Evolutionary conservation across 2,329 filamentous ascomycete species (phyloP).

Genomic region (Tolypocladium ophioglossoides): DNA sequence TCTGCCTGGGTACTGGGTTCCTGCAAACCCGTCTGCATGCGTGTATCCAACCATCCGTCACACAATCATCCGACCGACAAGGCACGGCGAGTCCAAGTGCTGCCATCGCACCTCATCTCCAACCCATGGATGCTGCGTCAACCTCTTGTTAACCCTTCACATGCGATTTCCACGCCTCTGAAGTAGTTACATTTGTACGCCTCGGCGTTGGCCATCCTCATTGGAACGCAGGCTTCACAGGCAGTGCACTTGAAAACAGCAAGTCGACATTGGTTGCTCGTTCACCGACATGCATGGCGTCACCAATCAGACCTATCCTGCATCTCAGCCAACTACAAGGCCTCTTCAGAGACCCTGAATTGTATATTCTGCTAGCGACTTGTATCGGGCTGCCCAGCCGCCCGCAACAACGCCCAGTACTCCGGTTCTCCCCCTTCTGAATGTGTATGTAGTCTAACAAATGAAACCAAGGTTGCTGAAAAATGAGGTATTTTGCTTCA

Average conservation of each 20-base stretch:
- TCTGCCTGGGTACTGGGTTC: not conserved
- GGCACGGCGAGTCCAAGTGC: too few relatives aligned
- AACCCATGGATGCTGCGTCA: too few relatives aligned
- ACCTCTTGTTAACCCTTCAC: too few relatives aligned
- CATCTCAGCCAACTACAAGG: not conserved
- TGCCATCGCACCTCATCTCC: too few relatives aligned
- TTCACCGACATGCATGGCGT: not conserved
- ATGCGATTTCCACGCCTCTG: too few relatives aligned
- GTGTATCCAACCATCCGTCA: not conserved
- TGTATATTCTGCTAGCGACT: constrained; percentile 1
- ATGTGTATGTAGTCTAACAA: constrained; percentile 15
- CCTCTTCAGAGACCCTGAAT: not conserved
- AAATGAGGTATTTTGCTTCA: constrained; percentile 16
- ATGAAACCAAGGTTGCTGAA: constrained; percentile 13
- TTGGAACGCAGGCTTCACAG: too few relatives aligned
- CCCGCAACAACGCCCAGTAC: constrained; percentile 10
- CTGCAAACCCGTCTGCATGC: not conserved
- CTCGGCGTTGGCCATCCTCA: too few relatives aligned
- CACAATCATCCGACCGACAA: too few relatives aligned
- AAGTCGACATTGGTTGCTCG: not conserved
- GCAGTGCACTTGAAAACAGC: not conserved
- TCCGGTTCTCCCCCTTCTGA: constrained; percentile 12
- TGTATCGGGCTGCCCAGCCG: constrained; percentile 3
- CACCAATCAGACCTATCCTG: not conserved
- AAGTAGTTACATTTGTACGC: too few relatives aligned